Conservation (phyloP, 75 land plant species). For the Azolla pinnata region DNA sequence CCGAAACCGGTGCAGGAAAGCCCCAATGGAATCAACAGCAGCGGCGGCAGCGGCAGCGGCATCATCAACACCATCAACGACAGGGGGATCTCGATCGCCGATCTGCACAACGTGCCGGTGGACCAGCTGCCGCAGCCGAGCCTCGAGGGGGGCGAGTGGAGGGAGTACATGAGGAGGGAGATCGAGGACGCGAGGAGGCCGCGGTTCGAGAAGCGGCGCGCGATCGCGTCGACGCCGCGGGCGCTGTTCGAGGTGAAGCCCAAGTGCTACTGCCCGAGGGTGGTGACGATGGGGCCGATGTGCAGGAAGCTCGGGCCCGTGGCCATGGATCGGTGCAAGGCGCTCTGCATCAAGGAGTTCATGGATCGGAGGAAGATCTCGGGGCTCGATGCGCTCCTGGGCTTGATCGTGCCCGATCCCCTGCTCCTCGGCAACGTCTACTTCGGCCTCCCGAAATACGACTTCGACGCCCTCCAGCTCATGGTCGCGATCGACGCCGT, state of each 20-base stretch:
- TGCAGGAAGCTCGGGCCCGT: slow-evolving; percentile 5
- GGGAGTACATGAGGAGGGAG: neutral
- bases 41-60: too few species aligned
- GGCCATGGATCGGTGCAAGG: slow-evolving; percentile 8
- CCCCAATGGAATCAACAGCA: too few species aligned
- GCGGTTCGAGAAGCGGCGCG: neutral
- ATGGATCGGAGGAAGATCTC: neutral
- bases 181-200: neutral
- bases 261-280: neutral
- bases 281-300: slow-evolving; percentile 6
- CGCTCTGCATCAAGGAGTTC: slow-evolving; percentile 4
- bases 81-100: neutral
- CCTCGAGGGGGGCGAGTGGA: neutral
- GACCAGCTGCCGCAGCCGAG: slow-evolving; percentile 4
- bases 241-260: slow-evolving; percentile 6
- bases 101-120: slow-evolving; percentile 3
- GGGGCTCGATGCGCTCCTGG: neutral
- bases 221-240: neutral
- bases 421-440: neutral
- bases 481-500: slow-evolving; percentile 1
- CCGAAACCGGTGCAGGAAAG: too few species aligned
- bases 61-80: too few species aligned
- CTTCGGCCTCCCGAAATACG: slow-evolving; percentile 3
- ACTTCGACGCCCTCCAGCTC: neutral
- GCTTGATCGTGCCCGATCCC: neutral